Conservation (phyloP, 345 rosid species). For the Eucalyptus coolabah region DNA sequence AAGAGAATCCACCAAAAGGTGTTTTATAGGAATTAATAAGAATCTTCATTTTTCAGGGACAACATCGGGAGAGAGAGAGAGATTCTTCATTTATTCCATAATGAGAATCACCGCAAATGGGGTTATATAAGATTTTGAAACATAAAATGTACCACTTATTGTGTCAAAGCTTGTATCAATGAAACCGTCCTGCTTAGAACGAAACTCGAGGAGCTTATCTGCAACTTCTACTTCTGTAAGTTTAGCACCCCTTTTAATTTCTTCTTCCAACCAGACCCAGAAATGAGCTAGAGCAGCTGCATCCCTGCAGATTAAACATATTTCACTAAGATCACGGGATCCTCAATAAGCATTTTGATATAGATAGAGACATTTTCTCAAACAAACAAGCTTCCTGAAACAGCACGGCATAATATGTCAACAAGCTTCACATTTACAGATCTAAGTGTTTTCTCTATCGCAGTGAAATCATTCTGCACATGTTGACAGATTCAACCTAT, state of each 20-base stretch:
- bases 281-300: conserved; percentile 90
- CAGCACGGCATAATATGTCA: not conserved
- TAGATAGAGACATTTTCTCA: not conserved
- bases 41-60: not conserved
- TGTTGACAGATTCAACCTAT: not conserved
- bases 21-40: not conserved
- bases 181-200: conserved; percentile 73
- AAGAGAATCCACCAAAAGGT: not conserved
- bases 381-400: not conserved
- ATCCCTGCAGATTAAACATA: conserved; percentile 43
- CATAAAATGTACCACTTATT: conserved; percentile 60
- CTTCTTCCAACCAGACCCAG: conserved; percentile 92
- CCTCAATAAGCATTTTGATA: not conserved
- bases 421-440: not conserved
- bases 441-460: not conserved
- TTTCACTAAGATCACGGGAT: not conserved
- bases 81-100: not conserved
- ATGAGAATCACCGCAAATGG: not conserved
- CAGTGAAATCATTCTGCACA: not conserved
- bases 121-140: not conserved
- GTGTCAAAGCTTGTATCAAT: conserved; percentile 94
- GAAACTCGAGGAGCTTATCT: conserved; percentile 77
- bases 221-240: conserved; percentile 89
- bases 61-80: not conserved
- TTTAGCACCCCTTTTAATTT: conserved; percentile 42